These are phyloP conservation scores for Umbelopsis vinacea DNA, from an alignment of 192 early-diverging fungal genomes.

Conservation along the genomic window DNA sequence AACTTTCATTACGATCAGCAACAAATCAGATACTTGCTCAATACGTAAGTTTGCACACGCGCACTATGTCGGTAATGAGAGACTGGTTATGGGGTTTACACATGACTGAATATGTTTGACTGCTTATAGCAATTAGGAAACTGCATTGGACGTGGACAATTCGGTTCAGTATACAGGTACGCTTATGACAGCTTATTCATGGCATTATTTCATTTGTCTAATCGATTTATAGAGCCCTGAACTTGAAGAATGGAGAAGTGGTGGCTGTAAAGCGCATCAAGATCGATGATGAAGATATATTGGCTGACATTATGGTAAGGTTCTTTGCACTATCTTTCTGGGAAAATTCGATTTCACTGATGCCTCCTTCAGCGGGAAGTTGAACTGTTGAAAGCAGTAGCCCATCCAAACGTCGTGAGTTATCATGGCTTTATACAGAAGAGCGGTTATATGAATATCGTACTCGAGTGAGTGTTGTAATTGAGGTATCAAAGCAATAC, in stretches of 20 bases:
- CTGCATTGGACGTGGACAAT: constrained; percentile 89
- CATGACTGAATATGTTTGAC: background rate
- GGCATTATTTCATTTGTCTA: background rate
- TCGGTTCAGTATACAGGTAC: constrained; percentile 83
- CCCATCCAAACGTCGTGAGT: constrained; percentile 83
- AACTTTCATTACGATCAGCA: constrained; percentile 40
- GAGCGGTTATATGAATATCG: constrained; percentile 75
- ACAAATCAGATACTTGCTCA: constrained; percentile 46
- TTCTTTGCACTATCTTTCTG: background rate
- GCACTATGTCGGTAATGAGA: background rate
- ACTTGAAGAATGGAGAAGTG: constrained; percentile 80
- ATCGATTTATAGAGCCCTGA: constrained; percentile 62
- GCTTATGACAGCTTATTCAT: background rate
- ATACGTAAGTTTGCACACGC: constrained; percentile 48
- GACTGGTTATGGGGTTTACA: background rate
- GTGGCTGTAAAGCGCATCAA: constrained; percentile 88
- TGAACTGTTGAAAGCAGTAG: constrained; percentile 80
- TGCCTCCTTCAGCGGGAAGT: constrained; percentile 65
- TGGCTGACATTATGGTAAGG: constrained; percentile 76
- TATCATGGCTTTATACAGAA: constrained; percentile 83
- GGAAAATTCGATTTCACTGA: background rate
- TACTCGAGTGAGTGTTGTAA: constrained; percentile 66
- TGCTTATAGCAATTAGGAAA: constrained; percentile 76
- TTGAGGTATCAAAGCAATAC: background rate
- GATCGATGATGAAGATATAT: constrained; percentile 69